Evolutionary conservation across 177 flowering plant species (phyloP), one percentile per base, ranked within the genome.

Genomic region (Vitis hybrid): DNA sequence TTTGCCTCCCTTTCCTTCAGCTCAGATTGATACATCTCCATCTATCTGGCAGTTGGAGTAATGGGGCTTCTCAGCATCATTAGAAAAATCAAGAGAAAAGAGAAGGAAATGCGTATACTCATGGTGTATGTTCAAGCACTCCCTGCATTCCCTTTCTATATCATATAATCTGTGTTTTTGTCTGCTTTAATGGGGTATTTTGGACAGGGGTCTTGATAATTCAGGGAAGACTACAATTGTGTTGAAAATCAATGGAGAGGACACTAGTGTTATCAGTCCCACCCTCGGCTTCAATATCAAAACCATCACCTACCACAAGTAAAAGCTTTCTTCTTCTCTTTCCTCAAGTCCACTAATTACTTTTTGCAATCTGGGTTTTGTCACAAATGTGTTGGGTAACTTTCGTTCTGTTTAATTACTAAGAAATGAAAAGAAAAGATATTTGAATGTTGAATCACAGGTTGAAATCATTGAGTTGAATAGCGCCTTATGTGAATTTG

Each of bases 201-300:
- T 62, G 18, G 63, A 73, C 83, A 94, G 98, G 72, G 99, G 98
- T 8, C 91, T 95, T 68, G 98, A 95, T 64, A 95, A 95, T 80
- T 95, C 99, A 13, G 98, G 98, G 60, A 96, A 96, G 76, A 93
- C 97, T 0, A 95, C 99, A 4, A 86, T 95, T 56, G 99, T 93
- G 6, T 63, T 95, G 80, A 88, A 87, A 82, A 87, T 95, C 53
- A 95, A 93, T 78, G 97, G 97, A 10, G 98, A 95, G 68, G 99
- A 95, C 78, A 95, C 99, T 10, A 95, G 98, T 56, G 91, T 91
- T 60, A 93, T 96, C 72, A 93, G 97, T 77, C 98, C 99, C 33
- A 96, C 98, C 0, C 85, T 96, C 22, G 98, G 98, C 10, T 96
- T 96, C 85, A 96, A 93, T 68, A 96, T 96, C 90, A 96, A 89